Percentiles rank a stretch among this genome's conserved stretches.
These are phyloP conservation scores for Asclepias syriaca DNA, from an alignment of 257 asterid species.

Conservation along the genomic window DNA sequence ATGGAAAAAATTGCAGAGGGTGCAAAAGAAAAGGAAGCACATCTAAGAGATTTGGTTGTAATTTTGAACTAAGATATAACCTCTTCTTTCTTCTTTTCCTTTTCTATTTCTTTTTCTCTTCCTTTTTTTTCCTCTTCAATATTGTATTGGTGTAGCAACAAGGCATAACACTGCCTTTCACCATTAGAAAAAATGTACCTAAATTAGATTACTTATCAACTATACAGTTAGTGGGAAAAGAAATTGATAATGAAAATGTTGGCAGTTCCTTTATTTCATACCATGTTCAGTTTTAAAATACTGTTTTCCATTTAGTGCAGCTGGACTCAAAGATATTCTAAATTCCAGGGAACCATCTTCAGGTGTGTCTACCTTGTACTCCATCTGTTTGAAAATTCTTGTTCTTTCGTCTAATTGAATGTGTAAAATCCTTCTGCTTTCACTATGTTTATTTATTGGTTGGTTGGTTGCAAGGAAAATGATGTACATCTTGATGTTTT, in stretches of 20 bases:
- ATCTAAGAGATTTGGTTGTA: slow-evolving; percentile 22
- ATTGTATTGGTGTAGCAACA: slow-evolving; percentile 1
- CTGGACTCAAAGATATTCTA: not conserved
- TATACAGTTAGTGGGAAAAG: not conserved
- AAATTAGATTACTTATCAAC: not conserved
- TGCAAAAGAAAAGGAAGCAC: slow-evolving; percentile 68
- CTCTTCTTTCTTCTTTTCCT: slow-evolving; percentile 11
- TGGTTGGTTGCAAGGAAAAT: not conserved
- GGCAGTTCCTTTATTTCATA: not conserved
- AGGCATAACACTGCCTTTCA: not conserved
- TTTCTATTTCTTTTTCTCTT: not conserved
- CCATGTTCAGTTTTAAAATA: not conserved
- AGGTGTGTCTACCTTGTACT: no score
- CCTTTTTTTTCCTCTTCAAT: not conserved
- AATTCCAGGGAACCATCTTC: no score
- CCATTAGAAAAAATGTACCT: slow-evolving; percentile 4
- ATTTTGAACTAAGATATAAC: slow-evolving; percentile 17
- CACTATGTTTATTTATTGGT: no score
- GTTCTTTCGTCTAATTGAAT: not conserved
- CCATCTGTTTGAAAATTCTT: no score
- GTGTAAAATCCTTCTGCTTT: not conserved
- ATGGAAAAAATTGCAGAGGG: slow-evolving; percentile 67
- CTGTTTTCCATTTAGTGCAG: not conserved
- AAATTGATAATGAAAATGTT: not conserved
- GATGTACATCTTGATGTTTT: not conserved